A percentile compares a stretch with the other conserved stretches of the same genome.
These are phyloP conservation scores for Alternaria atra DNA, from an alignment of 2,329 filamentous ascomycete genomes.

Conservation along the genomic window DNA sequence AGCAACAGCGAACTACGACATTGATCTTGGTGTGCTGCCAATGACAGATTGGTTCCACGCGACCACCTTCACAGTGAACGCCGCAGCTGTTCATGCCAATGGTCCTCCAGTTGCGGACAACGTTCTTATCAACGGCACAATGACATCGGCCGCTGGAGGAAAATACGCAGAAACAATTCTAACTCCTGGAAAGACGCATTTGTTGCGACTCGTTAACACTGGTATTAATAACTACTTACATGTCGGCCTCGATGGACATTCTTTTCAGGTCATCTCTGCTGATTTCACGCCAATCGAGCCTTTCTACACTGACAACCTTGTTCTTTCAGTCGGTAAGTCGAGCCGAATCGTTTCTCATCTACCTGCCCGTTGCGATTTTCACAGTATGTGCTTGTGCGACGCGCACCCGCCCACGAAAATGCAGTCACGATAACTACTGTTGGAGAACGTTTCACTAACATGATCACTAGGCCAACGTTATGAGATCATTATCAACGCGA, in stretches of 20 bases:
- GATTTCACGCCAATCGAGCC: slow-evolving; percentile 58
- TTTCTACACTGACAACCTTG: slow-evolving; percentile 48
- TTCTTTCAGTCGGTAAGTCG: slow-evolving; percentile 49
- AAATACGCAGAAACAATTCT: slow-evolving; percentile 46
- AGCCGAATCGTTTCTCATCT: not conserved
- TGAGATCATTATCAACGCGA: slow-evolving; percentile 52
- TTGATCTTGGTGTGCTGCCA: slow-evolving; percentile 53
- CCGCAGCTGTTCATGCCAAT: slow-evolving; percentile 47
- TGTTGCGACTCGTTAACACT: slow-evolving; percentile 56
- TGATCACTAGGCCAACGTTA: slow-evolving; percentile 48
- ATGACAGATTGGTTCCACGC: slow-evolving; percentile 50
- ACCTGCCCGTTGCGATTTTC: not conserved
- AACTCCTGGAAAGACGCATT: slow-evolving; percentile 53
- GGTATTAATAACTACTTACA: slow-evolving; percentile 39
- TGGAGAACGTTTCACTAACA: slow-evolving; percentile 31
- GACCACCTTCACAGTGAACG: slow-evolving; percentile 43
- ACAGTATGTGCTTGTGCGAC: slow-evolving; percentile 14
- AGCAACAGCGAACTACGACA: slow-evolving; percentile 53
- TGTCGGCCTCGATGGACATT: slow-evolving; percentile 46
- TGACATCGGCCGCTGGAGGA: slow-evolving; percentile 49
- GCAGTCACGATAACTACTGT: slow-evolving; percentile 13
- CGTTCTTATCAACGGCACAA: slow-evolving; percentile 65
- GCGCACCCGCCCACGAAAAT: slow-evolving; percentile 15
- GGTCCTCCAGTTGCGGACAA: slow-evolving; percentile 59
- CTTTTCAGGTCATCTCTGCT: slow-evolving; percentile 54